phyloP scores from a whole-genome alignment of 768 basidiomycete genomes.

The Mycena leptocephala region DNA sequence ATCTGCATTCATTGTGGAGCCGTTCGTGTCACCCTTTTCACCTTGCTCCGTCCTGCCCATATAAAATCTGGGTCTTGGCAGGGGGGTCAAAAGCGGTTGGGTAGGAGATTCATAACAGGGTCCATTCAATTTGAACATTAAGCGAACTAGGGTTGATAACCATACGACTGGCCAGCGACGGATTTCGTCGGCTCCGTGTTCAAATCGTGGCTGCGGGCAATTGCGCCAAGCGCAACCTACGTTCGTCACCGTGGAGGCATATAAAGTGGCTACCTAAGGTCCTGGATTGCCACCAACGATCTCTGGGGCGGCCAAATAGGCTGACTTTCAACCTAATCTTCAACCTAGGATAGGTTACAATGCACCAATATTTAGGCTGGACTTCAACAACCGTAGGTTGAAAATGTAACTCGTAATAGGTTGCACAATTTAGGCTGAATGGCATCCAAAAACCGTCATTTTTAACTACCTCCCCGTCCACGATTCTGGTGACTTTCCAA shows the following conservation, averaged over 20 bases:
- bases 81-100: constrained; percentile 7
- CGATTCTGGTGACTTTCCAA: too few species aligned
- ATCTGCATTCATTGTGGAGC: constrained; percentile 14
- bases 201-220: constrained; percentile 11
- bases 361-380: too few species aligned
- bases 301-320: too few species aligned
- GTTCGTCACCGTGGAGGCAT: neutral
- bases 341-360: too few species aligned
- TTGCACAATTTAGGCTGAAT: too few species aligned
- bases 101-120: constrained; percentile 10
- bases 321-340: too few species aligned
- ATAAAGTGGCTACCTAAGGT: constrained; percentile 11
- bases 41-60: constrained; percentile 9
- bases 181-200: neutral
- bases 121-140: neutral
- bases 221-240: constrained; percentile 5
- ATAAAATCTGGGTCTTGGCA: constrained; percentile 11
- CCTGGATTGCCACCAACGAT: constrained; percentile 5
- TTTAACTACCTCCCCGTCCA: too few species aligned
- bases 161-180: too few species aligned
- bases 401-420: too few species aligned
- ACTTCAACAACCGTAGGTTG: too few species aligned
- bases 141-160: too few species aligned
- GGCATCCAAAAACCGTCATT: too few species aligned
- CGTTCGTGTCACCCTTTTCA: constrained; percentile 9